A percentile compares a stretch with the other conserved stretches of the same genome.
Evolutionary conservation across 768 basidiomycete genomes (phyloP).

Genomic region (Rhizopogon salebrosus): DNA sequence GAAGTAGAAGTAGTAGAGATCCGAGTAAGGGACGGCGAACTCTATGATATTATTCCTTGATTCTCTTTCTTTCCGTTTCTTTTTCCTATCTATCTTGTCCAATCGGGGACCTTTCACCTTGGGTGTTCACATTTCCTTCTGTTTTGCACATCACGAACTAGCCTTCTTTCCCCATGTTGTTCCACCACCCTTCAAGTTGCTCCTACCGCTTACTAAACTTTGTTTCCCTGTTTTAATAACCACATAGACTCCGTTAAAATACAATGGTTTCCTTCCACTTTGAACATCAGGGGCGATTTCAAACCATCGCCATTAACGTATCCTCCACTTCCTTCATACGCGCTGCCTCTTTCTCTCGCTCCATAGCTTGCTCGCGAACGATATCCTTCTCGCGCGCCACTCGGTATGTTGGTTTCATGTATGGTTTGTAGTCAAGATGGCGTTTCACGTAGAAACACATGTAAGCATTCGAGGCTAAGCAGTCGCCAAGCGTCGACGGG

Average conservation of each 20-base stretch:
- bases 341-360: conserved; percentile 48
- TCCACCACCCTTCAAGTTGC: not conserved
- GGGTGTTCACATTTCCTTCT: not conserved
- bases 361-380: conserved; percentile 52
- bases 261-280: conserved; percentile 2
- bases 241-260: not conserved
- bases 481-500: conserved; percentile 59
- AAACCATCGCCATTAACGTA: conserved; percentile 47
- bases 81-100: not conserved
- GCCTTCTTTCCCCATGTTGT: conserved; percentile 1
- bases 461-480: conserved; percentile 73
- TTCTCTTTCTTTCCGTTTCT: not conserved
- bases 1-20: conserved; percentile 89
- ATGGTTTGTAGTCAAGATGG: conserved; percentile 76
- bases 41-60: conserved; percentile 70
- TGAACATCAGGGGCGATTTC: conserved; percentile 1
- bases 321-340: conserved; percentile 61
- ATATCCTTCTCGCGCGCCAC: conserved; percentile 62
- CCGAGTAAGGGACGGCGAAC: conserved; percentile 72
- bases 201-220: conserved; percentile 1
- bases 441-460: conserved; percentile 97
- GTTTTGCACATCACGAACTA: conserved; percentile 7
- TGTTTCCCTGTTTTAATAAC: conserved; percentile 1
- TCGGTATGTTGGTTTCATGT: conserved; percentile 64
- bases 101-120: not conserved